Evolutionary conservation across 2,329 filamentous ascomycete species (phyloP), one percentile per base, ranked within the genome.

Genomic region (Colletotrichum spinosum): DNA sequence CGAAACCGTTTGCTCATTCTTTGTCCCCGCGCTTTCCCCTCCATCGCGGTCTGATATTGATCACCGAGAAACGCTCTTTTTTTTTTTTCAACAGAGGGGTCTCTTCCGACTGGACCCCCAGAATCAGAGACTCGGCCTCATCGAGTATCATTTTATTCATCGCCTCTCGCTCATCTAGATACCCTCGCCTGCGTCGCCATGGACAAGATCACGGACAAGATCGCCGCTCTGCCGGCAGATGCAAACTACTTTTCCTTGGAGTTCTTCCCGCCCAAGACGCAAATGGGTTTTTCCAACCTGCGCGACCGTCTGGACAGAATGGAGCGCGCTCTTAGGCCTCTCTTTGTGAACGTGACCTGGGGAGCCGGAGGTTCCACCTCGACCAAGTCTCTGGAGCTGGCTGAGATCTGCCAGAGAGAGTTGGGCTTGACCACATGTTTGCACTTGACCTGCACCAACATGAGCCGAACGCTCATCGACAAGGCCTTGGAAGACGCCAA

Each of bases 331-430:
- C 85, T 99, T 64, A 91, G 92, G 12, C 96, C 96, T 48, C 86
- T 98, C 50, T 99, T 99, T 75, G 93, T 99, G 68, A 98, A 94
- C 64, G 94, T 99, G 55, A 99, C 96, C 56, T 99, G 96, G 96
- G 96, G 96, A 55, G 96, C 96, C 34, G 96, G 96, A 67, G 96
- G 96, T 56, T 97, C 92, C 69, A 99, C 96, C 0, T 91, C 94
- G 5, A 87, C 88, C 62, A 97, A 97, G 81, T 97, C 93, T 38
- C 88, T 99, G 66, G 94, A 97, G 79, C 86, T 99, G 68, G 96
- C 96, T 50, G 95, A 98, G 81, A 88, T 98, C 72, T 97, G 94
- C 78, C 96, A 98, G 82, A 87, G 94, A 67, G 93, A 97, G 79
- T 81, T 98, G 60, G 92, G 92, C 65, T 85, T 99, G 65, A 98